These are phyloP conservation scores for Periconia sp. DNA, from an alignment of 2,329 filamentous ascomycete genomes.

Conservation along the genomic window DNA sequence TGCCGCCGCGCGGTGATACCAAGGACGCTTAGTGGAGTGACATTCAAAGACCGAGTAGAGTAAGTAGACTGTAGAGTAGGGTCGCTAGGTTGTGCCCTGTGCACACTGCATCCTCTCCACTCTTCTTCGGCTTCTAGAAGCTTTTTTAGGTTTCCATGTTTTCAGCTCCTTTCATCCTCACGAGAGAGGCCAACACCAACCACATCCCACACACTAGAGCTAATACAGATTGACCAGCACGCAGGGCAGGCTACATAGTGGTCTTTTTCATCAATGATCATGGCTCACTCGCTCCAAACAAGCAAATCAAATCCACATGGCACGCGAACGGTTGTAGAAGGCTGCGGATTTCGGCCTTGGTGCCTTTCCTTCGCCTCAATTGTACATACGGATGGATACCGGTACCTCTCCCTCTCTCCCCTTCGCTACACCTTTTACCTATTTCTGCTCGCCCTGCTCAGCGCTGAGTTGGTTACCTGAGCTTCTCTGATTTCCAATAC, in stretches of 20 bases:
- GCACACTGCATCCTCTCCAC: background rate
- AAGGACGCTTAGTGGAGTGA: too few relatives aligned
- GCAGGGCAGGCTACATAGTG: background rate
- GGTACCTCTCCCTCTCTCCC: background rate
- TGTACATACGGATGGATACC: too few relatives aligned
- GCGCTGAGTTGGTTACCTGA: background rate
- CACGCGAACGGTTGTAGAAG: too few relatives aligned
- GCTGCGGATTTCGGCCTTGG: background rate
- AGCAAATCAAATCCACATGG: too few relatives aligned
- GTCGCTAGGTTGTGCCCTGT: background rate
- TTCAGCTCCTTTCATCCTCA: background rate
- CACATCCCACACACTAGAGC: background rate
- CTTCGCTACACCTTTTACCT: too few relatives aligned
- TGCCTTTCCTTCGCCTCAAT: background rate
- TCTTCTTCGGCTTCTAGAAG: slow-evolving; percentile 2
- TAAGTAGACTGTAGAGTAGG: background rate
- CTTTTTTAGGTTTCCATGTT: background rate
- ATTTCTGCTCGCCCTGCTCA: background rate
- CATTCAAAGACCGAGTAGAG: too few relatives aligned
- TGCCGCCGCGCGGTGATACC: too few relatives aligned
- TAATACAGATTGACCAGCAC: too few relatives aligned
- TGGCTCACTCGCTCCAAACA: too few relatives aligned
- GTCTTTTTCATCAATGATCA: background rate
- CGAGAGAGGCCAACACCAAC: background rate
- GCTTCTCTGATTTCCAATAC: background rate